Evolutionary conservation across 805 yeast species (phyloP), one percentile per base, ranked within the genome.

Genomic region (Ogataea angusta): DNA sequence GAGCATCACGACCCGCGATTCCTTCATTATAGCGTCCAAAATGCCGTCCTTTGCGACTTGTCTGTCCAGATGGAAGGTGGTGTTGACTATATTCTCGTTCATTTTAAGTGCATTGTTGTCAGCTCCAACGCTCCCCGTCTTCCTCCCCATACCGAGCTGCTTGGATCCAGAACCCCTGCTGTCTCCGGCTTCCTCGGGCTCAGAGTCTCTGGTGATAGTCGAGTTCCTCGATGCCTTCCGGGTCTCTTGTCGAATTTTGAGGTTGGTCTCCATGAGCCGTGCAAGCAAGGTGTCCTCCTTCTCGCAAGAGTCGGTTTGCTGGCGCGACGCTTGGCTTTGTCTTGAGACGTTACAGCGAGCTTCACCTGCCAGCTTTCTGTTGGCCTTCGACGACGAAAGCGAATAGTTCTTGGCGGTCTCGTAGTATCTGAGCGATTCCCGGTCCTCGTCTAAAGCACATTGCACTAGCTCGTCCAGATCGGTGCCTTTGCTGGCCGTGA

Each of bases 61-160:
- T 10, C 29, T 16, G 27, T 41, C 44, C 15, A 22, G 19, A 9
- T 32, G 37, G 28, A 16, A 31, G 13, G 38, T 14, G 4, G 46
- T 45, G 44, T 51, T 51, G 43, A 47, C 45, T 13, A 54, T 52
- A 23, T 42, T 47, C 13, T 47, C 54, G 32, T 50, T 52, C 38
- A 42, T 43, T 35, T 47, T 46, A 23, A 50, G 41, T 16, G 49
- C 38, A 36, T 39, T 37, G 32, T 25, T 17, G 15, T 36, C 48
- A 9, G 38, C 36, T 26, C 28, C 38, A 10, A 27, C 36, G 16
- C 38, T 31, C 18, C 41, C 42, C 27, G 15, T 15, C 32, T 42
- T 45, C 24, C 27, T 37, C 10, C 36, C 34, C 12, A 38, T 4
- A 7, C 18, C 35, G n/a, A 30, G 8, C 10, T 30, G 30, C 19